A percentile compares a stretch with the other conserved stretches of the same genome.
Evolutionary conservation across 805 yeast genomes (phyloP).

Genomic region (Clavispora vitiphila): DNA sequence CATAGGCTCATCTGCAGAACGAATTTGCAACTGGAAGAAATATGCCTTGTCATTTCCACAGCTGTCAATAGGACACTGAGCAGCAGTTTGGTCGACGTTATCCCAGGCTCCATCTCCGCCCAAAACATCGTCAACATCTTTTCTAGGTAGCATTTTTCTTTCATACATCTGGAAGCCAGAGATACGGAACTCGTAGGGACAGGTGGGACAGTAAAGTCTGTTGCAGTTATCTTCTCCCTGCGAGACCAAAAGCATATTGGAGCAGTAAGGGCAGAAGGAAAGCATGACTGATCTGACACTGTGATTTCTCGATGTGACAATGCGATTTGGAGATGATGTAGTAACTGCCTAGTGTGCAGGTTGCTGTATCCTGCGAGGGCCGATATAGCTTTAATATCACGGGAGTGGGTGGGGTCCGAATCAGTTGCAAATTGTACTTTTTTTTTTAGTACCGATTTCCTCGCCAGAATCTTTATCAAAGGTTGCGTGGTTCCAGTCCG

Average conservation of each 20-base stretch:
- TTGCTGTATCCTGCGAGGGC: too few species aligned
- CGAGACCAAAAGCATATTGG: constrained; percentile 79
- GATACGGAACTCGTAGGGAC: constrained; percentile 93
- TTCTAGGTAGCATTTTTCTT: constrained; percentile 75
- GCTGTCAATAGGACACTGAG: constrained; percentile 83
- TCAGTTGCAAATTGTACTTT: too few species aligned
- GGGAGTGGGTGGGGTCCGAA: too few species aligned
- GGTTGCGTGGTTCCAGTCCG: too few species aligned
- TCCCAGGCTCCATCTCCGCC: constrained; percentile 99
- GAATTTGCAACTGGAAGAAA: constrained; percentile 91
- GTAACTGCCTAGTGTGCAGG: neutral
- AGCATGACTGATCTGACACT: constrained; percentile 47
- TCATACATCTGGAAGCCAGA: constrained; percentile 80
- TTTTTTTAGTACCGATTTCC: too few species aligned
- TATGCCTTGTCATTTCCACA: constrained; percentile 92
- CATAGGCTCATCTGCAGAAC: constrained; percentile 99
- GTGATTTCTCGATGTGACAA: neutral
- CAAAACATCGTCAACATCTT: constrained; percentile 91
- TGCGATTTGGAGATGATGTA: neutral
- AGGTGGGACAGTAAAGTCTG: constrained; percentile 82
- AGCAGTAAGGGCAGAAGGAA: constrained; percentile 92
- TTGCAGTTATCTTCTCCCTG: constrained; percentile 52
- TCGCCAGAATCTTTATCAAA: too few species aligned
- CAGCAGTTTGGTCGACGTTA: constrained; percentile 91
- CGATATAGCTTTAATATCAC: too few species aligned